These are phyloP conservation scores for Cryoendolithus antarcticus DNA, from an alignment of 2,329 filamentous ascomycete species.

Conservation along the genomic window DNA sequence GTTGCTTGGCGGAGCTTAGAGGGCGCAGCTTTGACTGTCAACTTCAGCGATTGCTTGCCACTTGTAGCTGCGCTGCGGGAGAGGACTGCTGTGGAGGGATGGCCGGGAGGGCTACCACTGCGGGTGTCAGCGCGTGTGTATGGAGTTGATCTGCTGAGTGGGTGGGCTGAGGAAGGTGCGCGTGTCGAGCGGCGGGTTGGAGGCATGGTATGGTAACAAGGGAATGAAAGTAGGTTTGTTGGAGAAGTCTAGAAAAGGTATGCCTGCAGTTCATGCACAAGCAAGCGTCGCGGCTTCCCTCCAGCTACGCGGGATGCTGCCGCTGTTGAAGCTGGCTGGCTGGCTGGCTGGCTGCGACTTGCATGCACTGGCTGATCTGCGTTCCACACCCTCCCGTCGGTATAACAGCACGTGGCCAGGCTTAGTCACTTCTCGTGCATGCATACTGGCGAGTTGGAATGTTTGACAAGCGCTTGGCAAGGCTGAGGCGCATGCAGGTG, in stretches of 20 bases:
- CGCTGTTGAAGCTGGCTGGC: not conserved
- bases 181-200: conserved; percentile 20
- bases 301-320: conserved; percentile 2
- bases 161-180: conserved; percentile 11
- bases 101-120: conserved; percentile 10
- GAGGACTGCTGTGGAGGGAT: conserved; percentile 17
- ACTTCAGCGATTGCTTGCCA: conserved; percentile 32
- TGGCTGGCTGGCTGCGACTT: not conserved
- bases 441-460: too few relatives aligned
- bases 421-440: too few relatives aligned
- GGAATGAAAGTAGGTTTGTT: not conserved
- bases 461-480: too few relatives aligned
- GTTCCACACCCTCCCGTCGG: too few relatives aligned
- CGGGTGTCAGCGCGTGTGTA: conserved; percentile 13
- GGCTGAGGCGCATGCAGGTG: too few relatives aligned
- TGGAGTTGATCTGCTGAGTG: conserved; percentile 11
- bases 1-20: conserved; percentile 38
- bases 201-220: conserved; percentile 15
- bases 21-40: conserved; percentile 39
- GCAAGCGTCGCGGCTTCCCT: conserved; percentile 2
- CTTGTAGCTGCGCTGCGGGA: conserved; percentile 27
- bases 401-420: too few relatives aligned
- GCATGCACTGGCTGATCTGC: not conserved
- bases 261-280: not conserved
- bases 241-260: not conserved